Evolutionary conservation across 768 basidiomycete genomes (phyloP), one percentile per base, ranked within the genome.

Genomic region (Astraeus odoratus): DNA sequence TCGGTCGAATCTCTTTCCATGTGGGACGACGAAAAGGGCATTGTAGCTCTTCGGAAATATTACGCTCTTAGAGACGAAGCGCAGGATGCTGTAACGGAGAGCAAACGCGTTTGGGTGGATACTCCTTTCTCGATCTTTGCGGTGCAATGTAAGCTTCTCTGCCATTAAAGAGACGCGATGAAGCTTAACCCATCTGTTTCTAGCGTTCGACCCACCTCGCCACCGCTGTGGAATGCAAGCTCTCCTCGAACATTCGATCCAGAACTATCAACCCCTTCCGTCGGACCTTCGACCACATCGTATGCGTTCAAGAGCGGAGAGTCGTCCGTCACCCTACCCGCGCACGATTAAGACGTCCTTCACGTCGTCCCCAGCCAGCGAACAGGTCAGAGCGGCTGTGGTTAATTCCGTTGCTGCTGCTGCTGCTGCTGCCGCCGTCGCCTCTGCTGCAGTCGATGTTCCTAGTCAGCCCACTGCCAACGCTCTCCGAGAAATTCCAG

Each of bases 271-370:
- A 0, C 83, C 84, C 5, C 75, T 89, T n/a, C 80, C 87, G 0
- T 80, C 78, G 0, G 84, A 87, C 40, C 71, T 86, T 16, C 76
- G 79, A 5, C 72, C 74, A 20, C 78, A 71, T 41, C 79, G 82
- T 15, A 58, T 73, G 36, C 75, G 83, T 27, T 83, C 82, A 1
- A 74, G 85, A 12, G 86, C 80, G 0, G 72, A 76, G 23, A 88
- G 86, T 22, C 72, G 87, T 15, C 69, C 83, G 0, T 83, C 83
- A 4, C 87, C 86, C 0, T 89, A 90, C 49, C 83, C 86, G 27
- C 72, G 80, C 12, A 56, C 67, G 9, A 61, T 67, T 30, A 80
- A 73, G 56, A 60, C 68, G 0, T 69, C 72, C 1, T 56, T 70
- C 13, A 74, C 80, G 4, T 51, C 60, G 5, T 57, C 58, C n/a